These are phyloP conservation scores for Castanea sativa DNA, from an alignment of 306 rosid genomes.

Conservation along the genomic window DNA sequence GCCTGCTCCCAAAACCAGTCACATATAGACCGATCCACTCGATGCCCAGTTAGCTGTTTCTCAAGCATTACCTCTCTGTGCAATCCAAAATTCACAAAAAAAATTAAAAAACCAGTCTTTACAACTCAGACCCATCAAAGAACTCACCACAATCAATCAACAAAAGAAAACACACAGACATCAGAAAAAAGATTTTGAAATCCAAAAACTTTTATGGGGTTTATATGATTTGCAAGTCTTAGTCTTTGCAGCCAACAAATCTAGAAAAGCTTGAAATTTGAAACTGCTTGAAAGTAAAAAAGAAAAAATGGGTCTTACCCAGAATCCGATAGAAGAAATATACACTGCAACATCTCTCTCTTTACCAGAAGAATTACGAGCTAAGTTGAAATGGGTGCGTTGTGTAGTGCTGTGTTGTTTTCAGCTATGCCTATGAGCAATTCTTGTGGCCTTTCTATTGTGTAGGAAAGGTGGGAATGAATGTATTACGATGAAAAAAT, in stretches of 20 bases:
- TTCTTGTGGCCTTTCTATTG: not conserved
- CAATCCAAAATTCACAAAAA: slow-evolving; percentile 22
- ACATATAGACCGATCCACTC: slow-evolving; percentile 96
- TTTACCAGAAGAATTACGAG: not conserved
- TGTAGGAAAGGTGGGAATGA: not conserved
- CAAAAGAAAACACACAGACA: not conserved
- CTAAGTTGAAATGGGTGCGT: not conserved
- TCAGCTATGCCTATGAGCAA: not conserved
- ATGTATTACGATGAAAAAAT: not conserved
- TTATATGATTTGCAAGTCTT: not conserved
- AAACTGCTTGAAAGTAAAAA: not conserved
- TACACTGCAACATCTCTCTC: slow-evolving; percentile 81
- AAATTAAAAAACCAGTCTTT: not conserved
- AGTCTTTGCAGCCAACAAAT: not conserved
- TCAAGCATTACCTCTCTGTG: slow-evolving; percentile 87
- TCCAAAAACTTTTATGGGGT: not conserved
- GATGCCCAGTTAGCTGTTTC: slow-evolving; percentile 93
- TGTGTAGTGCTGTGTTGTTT: not conserved
- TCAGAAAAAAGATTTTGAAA: not conserved
- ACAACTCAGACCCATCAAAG: slow-evolving; percentile 4
- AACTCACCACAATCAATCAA: not conserved
- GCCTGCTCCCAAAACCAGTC: slow-evolving; percentile 89
- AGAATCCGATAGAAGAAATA: slow-evolving; percentile 93
- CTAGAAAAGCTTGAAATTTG: not conserved
- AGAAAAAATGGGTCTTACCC: slow-evolving; percentile 46